Base-by-base conservation (phyloP, 495 filamentous ascomycete genomes). In the Penicillium dipodomyicola region DNA sequence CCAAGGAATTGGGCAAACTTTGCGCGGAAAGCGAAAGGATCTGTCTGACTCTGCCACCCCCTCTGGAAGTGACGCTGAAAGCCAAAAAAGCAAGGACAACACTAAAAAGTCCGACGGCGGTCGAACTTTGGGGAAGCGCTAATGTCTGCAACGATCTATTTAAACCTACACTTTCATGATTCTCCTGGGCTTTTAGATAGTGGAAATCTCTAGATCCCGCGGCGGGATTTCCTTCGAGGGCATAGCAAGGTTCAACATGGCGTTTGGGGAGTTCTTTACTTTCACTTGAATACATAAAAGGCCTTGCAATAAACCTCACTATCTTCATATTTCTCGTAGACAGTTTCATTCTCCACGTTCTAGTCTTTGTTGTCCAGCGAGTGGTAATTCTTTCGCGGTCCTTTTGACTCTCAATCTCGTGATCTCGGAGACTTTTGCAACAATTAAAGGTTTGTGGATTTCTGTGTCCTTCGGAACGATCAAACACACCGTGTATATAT, bases 1-100 rank as follows among this genome's bases (percentile, higher is more conserved):
- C 71, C 81, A 85, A n/a, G 94, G 94, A 0, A 81, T 87, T 40
- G 94, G 94, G 0, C 88, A 96, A 68, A 93, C 90, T n/a, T 68
- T 97, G 25, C 77, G 91, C 45, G 84, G 82, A 5, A 85, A 81
- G 15, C 78, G 77, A 29, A 88, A 87, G 68, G 76, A 74, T 27
- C 49, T 64, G 20, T 65, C 67, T 15, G 71, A 69, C 17, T 67
- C 72, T 15, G 64, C 74, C 14, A 72, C 73, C 19, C 72, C 75
- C 5, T 74, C 71, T 8, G 62, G 64, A 9, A 67, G 65, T 58
- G 60, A 74, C 40, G 63, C 62, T 23, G 72, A 72, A 23, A 56
- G 60, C 49, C 66, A 65, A 41, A 72, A 68, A 57, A 54, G 56
- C 35, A 70, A 70, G 44, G 58, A 59, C 2, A 60, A 22, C 42